Percentiles rank a stretch among this genome's conserved stretches.
Conservation (phyloP, 306 rosid genomes). For the Mimosa pudica region DNA sequence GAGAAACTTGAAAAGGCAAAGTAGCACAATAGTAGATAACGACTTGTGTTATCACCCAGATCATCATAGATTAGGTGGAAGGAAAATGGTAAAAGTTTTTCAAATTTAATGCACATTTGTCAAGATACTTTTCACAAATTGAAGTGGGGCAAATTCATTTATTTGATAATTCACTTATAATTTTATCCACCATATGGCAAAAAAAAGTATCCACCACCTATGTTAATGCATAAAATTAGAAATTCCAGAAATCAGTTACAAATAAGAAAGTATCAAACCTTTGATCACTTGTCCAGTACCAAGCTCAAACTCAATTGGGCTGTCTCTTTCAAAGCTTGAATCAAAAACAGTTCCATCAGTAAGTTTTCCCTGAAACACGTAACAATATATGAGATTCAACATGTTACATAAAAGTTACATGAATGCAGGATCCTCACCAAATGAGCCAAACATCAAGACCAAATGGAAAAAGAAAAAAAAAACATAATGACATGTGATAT, state of each 20-base stretch:
- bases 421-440: constrained; percentile 15
- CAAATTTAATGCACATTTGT: neutral
- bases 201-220: neutral
- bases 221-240: constrained; percentile 7
- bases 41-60: neutral
- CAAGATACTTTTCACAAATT: neutral
- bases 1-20: neutral
- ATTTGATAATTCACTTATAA: neutral
- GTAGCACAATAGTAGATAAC: constrained; percentile 1
- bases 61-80: neutral
- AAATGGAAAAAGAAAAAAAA: neutral
- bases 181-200: neutral
- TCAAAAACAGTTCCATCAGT: constrained; percentile 97
- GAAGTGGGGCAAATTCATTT: neutral
- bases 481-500: neutral
- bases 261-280: constrained; percentile 53
- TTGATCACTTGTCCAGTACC: constrained; percentile 95
- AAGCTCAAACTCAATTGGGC: constrained; percentile 88
- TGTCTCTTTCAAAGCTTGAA: constrained; percentile 88
- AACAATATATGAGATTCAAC: constrained; percentile 15
- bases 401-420: neutral
- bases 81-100: neutral
- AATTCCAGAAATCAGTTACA: neutral
- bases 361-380: constrained; percentile 78
- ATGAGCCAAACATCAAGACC: constrained; percentile 19